Evolutionary conservation across 192 early-diverging fungal genomes (phyloP).

Genomic region (Diversispora epigaea): DNA sequence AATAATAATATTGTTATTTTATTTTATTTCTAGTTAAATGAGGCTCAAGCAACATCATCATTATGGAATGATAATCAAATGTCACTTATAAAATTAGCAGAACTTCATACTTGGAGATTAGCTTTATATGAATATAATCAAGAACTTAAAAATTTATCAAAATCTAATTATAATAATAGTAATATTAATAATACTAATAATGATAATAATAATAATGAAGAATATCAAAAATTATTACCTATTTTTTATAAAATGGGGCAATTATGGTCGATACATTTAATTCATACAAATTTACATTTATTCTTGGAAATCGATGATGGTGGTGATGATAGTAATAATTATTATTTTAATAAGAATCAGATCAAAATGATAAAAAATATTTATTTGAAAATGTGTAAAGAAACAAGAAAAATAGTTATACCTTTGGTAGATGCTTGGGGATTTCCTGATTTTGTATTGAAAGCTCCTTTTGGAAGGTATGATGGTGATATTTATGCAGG

Average conservation of each 20-base stretch:
- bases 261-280: conserved; percentile 47
- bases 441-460: conserved; percentile 55
- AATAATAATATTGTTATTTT: neutral
- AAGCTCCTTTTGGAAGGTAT: conserved; percentile 59
- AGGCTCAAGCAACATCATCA: conserved; percentile 26
- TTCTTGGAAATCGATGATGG: conserved; percentile 44
- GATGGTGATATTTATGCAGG: conserved; percentile 61
- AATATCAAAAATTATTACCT: conserved; percentile 37
- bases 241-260: conserved; percentile 46
- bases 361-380: conserved; percentile 42
- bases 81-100: conserved; percentile 38
- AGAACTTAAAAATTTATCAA: conserved; percentile 35
- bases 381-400: conserved; percentile 46
- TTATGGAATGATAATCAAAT: conserved; percentile 43
- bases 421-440: conserved; percentile 56
- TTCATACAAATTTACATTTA: conserved; percentile 44
- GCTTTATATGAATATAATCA: conserved; percentile 34
- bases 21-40: neutral
- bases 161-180: neutral
- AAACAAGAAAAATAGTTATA: conserved; percentile 50
- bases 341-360: conserved; percentile 47
- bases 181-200: neutral
- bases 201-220: neutral
- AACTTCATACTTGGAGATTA: conserved; percentile 43
- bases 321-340: too few relatives aligned